Percentiles rank a stretch among this genome's conserved stretches.
Evolutionary conservation across 2,329 filamentous ascomycete genomes (phyloP).

Genomic region (Microdochium trichocladiopsis): DNA sequence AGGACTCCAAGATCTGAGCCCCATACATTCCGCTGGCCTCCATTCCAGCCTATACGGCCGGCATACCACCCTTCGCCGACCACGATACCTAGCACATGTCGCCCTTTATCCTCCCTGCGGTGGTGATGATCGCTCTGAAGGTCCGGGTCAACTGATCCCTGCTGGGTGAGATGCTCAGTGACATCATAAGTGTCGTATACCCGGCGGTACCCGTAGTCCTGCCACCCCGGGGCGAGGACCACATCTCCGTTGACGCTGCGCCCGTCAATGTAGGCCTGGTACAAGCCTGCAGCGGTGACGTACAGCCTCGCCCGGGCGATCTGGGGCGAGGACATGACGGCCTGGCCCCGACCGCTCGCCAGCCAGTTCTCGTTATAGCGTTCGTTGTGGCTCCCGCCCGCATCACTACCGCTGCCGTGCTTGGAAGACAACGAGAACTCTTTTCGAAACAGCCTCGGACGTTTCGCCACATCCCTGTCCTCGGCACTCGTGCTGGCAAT

Average conservation of each 20-base stretch:
- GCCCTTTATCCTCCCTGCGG: too few relatives aligned
- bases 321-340: too few relatives aligned
- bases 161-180: too few relatives aligned
- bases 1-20: constrained; percentile 21
- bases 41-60: constrained; percentile 26
- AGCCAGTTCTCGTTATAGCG: too few relatives aligned
- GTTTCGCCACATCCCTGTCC: constrained; percentile 18
- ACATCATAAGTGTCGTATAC: constrained; percentile 48
- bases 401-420: too few relatives aligned
- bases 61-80: constrained; percentile 46
- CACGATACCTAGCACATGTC: too few relatives aligned
- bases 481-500: constrained; percentile 21
- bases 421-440: constrained; percentile 15
- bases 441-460: constrained; percentile 24
- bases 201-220: constrained; percentile 40
- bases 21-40: constrained; percentile 18
- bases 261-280: constrained; percentile 40
- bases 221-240: constrained; percentile 46
- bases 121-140: too few relatives aligned
- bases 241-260: constrained; percentile 27
- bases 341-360: too few relatives aligned
- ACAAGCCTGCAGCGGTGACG: constrained; percentile 37
- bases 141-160: too few relatives aligned
- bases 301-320: constrained; percentile 34
- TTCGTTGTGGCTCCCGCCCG: too few relatives aligned